Evolutionary conservation across 441 rosid species (phyloP), one percentile per base, ranked within the genome.

Genomic region (Erodium moschatum): DNA sequence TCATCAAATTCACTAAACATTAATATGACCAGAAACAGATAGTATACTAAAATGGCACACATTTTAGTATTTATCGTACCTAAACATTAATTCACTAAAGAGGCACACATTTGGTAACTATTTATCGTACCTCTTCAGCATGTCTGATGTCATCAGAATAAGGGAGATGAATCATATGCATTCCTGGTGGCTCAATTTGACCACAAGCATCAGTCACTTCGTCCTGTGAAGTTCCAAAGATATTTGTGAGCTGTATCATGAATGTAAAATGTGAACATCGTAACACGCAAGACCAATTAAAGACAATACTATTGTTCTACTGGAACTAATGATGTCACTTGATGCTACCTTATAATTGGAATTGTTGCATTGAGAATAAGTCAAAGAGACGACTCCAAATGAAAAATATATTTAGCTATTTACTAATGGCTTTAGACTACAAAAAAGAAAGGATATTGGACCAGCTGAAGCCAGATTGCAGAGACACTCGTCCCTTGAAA

Each of bases 131-230:
- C 96, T 89, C 92, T 77, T 94, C 97, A 71, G 80, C 67, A 29
- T 80, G 82, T 84, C 98, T 86, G 72, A 94, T 73, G 80, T 94
- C 97, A 72, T 91, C 90, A 71, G 89, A 69, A 77, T 88, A 94
- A 44, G 98, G 98, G 69, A 94, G 98, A 81, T 81, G 86, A 76
- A 94, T 89, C 96, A 94, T 85, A 78, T 91, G 90, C 86, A 94
- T 89, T 83, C 98, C 98, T 2, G 97, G 96, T 70, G 96, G 96
- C 84, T 94, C 98, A 70, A 87, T 72, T 81, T 94, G 98, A 70
- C 87, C 92, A 79, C 85, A 90, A 63, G 78, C 84, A 70, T 77
- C 82, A 73, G 71, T 72, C 64, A 91, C 83, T 76, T 94, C 98
- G 48, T 89, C 97, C 98, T 94, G 88, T 67, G 54, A 67, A 70